phyloP scores from a whole-genome alignment of 2,329 filamentous ascomycete genomes.

The Microsporum audouinii region DNA sequence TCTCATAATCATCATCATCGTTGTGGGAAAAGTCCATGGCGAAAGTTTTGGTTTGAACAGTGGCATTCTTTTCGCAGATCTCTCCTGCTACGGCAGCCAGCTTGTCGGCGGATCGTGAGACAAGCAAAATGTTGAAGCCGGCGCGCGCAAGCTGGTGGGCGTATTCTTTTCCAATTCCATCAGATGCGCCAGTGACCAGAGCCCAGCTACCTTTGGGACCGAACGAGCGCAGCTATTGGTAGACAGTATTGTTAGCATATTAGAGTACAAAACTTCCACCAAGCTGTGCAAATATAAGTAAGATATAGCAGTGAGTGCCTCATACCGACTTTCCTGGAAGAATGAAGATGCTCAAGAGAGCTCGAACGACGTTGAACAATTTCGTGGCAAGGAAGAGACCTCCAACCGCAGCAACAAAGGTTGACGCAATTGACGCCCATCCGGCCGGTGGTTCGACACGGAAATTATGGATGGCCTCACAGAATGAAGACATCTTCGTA shows the following conservation, averaged over 20 bases:
- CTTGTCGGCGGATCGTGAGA: slow-evolving; percentile 92
- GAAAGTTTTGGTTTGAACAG: slow-evolving; percentile 61
- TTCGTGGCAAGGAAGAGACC: slow-evolving; percentile 48
- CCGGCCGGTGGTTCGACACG: slow-evolving; percentile 26
- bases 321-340: slow-evolving; percentile 44
- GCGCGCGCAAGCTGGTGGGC: slow-evolving; percentile 78
- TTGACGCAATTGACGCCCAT: slow-evolving; percentile 27
- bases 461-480: slow-evolving; percentile 21
- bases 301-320: neutral
- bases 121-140: slow-evolving; percentile 88
- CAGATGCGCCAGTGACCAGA: slow-evolving; percentile 85
- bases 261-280: neutral
- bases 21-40: slow-evolving; percentile 88
- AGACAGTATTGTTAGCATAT: neutral
- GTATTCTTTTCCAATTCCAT: slow-evolving; percentile 95
- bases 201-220: slow-evolving; percentile 89
- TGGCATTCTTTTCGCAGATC: slow-evolving; percentile 54
- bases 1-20: slow-evolving; percentile 65
- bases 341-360: slow-evolving; percentile 58
- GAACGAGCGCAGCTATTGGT: slow-evolving; percentile 66
- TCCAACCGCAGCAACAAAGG: slow-evolving; percentile 38
- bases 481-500: neutral
- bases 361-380: slow-evolving; percentile 47
- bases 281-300: neutral
- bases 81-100: slow-evolving; percentile 65